Conservation (phyloP, 805 yeast species). For the Yarrowia hollandica region DNA sequence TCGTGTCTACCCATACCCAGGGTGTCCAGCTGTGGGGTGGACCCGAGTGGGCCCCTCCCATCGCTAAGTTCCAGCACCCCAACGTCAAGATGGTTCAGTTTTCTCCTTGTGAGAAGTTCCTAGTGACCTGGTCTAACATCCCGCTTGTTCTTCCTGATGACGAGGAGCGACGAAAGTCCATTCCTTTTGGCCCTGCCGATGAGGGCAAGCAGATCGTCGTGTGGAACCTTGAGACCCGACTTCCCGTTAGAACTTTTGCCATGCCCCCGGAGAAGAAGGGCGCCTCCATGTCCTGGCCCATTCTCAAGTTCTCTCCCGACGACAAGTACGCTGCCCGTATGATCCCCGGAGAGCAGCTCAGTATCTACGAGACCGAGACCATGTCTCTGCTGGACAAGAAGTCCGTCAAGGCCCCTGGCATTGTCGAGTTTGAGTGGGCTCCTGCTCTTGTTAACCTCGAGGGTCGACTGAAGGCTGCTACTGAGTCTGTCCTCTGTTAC, state of each 20-base stretch:
- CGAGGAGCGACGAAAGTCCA: slow-evolving; percentile 58
- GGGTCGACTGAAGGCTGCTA: slow-evolving; percentile 49
- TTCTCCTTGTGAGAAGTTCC: slow-evolving; percentile 85
- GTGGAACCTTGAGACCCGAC: slow-evolving; percentile 85
- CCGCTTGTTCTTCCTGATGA: slow-evolving; percentile 72
- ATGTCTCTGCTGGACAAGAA: slow-evolving; percentile 86
- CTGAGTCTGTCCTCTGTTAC: slow-evolving; percentile 65
- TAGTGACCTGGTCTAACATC: slow-evolving; percentile 86
- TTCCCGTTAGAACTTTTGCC: slow-evolving; percentile 87
- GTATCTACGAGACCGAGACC: slow-evolving; percentile 77
- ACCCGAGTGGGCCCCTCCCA: slow-evolving; percentile 28
- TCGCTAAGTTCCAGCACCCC: slow-evolving; percentile 72
- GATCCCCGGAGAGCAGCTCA: slow-evolving; percentile 83
- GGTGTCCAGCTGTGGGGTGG: slow-evolving; percentile 99
- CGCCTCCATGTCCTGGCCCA: slow-evolving; percentile 76
- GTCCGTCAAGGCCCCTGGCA: slow-evolving; percentile 75
- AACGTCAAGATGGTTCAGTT: slow-evolving; percentile 87
- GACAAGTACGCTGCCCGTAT: slow-evolving; percentile 93
- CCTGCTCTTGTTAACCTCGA: slow-evolving; percentile 79
- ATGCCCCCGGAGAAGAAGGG: slow-evolving; percentile 55
- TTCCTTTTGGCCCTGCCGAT: slow-evolving; percentile 82
- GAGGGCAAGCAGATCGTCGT: slow-evolving; percentile 92
- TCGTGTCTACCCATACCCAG: slow-evolving; percentile 86
- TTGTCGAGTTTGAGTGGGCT: slow-evolving; percentile 91
- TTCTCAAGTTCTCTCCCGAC: slow-evolving; percentile 92